Evolutionary conservation across 345 rosid species (phyloP), one percentile per base, ranked within the genome.

Genomic region (Salix suchowensis): DNA sequence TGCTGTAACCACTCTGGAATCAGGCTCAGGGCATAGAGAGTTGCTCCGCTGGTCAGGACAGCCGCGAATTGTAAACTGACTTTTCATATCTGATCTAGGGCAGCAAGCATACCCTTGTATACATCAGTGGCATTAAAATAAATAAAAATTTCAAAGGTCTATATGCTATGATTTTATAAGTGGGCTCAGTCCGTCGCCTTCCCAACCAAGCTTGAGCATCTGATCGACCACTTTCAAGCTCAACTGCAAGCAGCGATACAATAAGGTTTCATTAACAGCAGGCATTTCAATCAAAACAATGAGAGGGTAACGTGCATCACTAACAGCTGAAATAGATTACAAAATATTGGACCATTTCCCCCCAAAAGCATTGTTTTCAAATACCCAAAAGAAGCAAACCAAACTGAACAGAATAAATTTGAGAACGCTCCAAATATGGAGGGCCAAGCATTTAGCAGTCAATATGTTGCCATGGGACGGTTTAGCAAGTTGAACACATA

Each of bases 181-280:
- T 74, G 93, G 90, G 85, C 86, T 87, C 28, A 91, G 84, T 72
- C 89, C 92, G 4, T 91, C 92, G 30, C 97, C 97, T 86, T 93
- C 98, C 98, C 97, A 92, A n/a, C 99, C 97, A 78, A 92, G 98
- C 88, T 92, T 96, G 55, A 96, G 89, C 99, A 90, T 93, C 58
- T 89, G 98, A 84, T 96, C 97, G 78, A 93, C 97, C 68, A 91
- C 91, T 87, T 88, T 91, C 83, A 91, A 84, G 86, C 98, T 96
- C 87, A 92, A 87, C 98, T 93, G 91, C 85, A 84, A 77, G 23
- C 67, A 65, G 40, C 12, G 23, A 65, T 65, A 66, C 34, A 5
- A 50, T 30, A 13, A 18, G 65, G 42, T 23, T 60, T 50, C 21
- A 39, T 18, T 26, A 26, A n/a, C 13, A 18, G 26, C 15, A 52